Conservation (phyloP, 2,329 filamentous ascomycete species). For the Sporothrix globosa region DNA sequence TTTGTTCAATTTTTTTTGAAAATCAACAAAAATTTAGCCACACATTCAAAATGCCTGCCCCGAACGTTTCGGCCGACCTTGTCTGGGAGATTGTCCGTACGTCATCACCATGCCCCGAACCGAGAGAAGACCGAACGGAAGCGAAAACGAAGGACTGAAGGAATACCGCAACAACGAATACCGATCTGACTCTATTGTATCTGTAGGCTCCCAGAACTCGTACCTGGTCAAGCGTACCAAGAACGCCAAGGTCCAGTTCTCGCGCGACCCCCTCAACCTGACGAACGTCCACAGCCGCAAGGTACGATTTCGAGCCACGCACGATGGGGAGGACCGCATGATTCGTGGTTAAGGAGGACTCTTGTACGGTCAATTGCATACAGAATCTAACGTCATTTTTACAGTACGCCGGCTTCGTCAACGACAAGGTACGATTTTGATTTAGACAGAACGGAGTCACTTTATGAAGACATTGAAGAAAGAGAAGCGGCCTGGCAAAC, state of each 20-base stretch:
- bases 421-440: constrained; percentile 73
- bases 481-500: background rate
- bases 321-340: background rate
- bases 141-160: background rate
- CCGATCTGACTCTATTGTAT: constrained; percentile 32
- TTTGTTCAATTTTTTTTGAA: constrained; percentile 19
- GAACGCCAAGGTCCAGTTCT: constrained; percentile 83
- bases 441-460: background rate
- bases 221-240: constrained; percentile 88
- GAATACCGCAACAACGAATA: background rate
- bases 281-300: constrained; percentile 90
- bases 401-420: constrained; percentile 89
- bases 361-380: background rate
- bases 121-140: background rate
- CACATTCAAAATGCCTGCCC: constrained; percentile 53
- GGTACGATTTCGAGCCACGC: constrained; percentile 53
- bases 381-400: constrained; percentile 27
- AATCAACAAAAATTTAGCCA: constrained; percentile 23
- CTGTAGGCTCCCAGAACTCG: constrained; percentile 79
- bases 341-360: background rate
- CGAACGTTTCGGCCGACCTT: constrained; percentile 85
- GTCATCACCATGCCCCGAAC: constrained; percentile 49
- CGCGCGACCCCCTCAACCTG: constrained; percentile 91
- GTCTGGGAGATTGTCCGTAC: constrained; percentile 94
- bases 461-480: background rate